A percentile compares a stretch with the other conserved stretches of the same genome.
phyloP scores from a whole-genome alignment of 2,329 filamentous ascomycete species.

The Penicillium sp. region DNA sequence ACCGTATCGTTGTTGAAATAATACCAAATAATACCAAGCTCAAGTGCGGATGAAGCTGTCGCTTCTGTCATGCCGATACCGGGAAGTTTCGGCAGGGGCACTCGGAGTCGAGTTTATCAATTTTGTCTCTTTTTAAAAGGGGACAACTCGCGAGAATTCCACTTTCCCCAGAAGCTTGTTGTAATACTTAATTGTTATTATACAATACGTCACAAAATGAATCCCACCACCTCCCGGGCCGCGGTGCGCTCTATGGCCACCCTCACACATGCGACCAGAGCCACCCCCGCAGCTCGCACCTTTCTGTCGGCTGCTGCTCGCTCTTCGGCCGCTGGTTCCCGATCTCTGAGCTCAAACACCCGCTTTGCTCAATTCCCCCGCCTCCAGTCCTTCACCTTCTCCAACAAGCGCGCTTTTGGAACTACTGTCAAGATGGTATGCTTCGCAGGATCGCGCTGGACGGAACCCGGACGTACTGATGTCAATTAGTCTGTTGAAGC shows the following conservation, averaged over 20 bases:
- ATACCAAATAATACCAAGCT: constrained; percentile 12
- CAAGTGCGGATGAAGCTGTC: neutral
- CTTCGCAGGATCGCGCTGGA: neutral
- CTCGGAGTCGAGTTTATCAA: constrained; percentile 14
- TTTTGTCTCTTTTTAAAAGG: constrained; percentile 16
- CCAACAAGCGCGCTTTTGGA: constrained; percentile 38
- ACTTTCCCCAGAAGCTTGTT: constrained; percentile 6
- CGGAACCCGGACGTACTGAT: constrained; percentile 6
- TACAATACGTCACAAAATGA: constrained; percentile 32
- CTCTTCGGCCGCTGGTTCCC: constrained; percentile 30
- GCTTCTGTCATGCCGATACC: constrained; percentile 26
- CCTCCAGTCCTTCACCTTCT: constrained; percentile 33
- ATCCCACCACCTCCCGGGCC: constrained; percentile 36
- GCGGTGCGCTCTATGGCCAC: constrained; percentile 41
- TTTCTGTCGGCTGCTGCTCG: constrained; percentile 31
- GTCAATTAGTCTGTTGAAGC: constrained; percentile 48
- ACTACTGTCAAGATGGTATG: constrained; percentile 43
- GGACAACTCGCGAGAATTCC: neutral
- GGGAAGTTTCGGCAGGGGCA: constrained; percentile 28
- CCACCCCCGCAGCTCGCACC: constrained; percentile 38
- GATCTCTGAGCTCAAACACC: constrained; percentile 35
- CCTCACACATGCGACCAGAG: constrained; percentile 39
- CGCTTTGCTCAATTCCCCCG: constrained; percentile 36
- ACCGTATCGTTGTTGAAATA: constrained; percentile 8
- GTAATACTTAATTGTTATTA: constrained; percentile 8